Conservation (phyloP, 495 filamentous ascomycete genomes). For the Hypoxylon cercidicola region DNA sequence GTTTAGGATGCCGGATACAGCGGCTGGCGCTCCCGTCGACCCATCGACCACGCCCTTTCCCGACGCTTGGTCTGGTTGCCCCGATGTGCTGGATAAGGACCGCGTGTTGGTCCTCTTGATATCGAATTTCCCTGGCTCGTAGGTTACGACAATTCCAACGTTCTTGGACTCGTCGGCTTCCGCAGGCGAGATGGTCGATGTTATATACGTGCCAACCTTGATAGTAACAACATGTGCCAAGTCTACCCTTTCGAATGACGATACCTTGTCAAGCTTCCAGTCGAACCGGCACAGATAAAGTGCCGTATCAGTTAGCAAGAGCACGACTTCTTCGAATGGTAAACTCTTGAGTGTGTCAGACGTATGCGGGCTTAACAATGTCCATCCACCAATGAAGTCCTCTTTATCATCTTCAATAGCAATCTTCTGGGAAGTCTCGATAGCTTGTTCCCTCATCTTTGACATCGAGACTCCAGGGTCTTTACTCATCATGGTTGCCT, state of each 20-base stretch:
- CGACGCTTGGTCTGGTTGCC: constrained; percentile 37
- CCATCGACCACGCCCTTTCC: constrained; percentile 27
- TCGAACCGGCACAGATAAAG: constrained; percentile 91
- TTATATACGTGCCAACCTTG: constrained; percentile 86
- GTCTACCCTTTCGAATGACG: constrained; percentile 87
- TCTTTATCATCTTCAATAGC: constrained; percentile 85
- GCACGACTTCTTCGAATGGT: constrained; percentile 84
- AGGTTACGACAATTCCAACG: constrained; percentile 82
- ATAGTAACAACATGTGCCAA: constrained; percentile 76
- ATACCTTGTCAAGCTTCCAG: constrained; percentile 91
- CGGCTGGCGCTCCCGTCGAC: constrained; percentile 22
- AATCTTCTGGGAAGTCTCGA: constrained; percentile 84
- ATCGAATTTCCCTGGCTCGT: constrained; percentile 72
- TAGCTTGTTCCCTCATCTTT: constrained; percentile 85
- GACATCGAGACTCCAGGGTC: constrained; percentile 88
- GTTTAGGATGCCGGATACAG: constrained; percentile 29
- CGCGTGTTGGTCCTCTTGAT: constrained; percentile 84
- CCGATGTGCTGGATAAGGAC: constrained; percentile 71
- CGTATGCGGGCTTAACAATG: constrained; percentile 64
- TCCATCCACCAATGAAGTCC: constrained; percentile 87
- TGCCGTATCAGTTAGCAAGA: constrained; percentile 85
- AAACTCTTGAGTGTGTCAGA: constrained; percentile 74
- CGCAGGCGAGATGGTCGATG: constrained; percentile 77
- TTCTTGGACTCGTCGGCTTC: constrained; percentile 82
- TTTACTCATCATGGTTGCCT: constrained; percentile 83